Evolutionary conservation across 257 asterid species (phyloP), one percentile per base, ranked within the genome.

Genomic region (Lycium ferocissimum): DNA sequence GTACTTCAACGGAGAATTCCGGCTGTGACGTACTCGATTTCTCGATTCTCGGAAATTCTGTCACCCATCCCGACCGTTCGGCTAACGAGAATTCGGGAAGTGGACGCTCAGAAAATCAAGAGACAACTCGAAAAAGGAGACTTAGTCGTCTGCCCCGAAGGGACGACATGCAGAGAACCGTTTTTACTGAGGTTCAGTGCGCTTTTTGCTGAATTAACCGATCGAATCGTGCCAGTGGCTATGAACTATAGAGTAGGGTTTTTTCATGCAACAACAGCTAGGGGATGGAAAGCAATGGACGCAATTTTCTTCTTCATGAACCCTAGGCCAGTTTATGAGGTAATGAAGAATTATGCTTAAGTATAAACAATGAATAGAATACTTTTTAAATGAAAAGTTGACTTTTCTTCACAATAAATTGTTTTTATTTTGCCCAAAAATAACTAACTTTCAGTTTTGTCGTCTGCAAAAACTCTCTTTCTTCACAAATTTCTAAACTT

Each of bases 51-150:
- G 0, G 99, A 95, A 82, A 91, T 95, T 67, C 73, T 95, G 20
- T 94, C 98, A 2, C 99, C 98, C 2, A 95, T 95, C 85, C 99
- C 98, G 7, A 94, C 98, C 3, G 95, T 95, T 70, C 95, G 99
- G 0, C 79, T 95, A 10, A 95, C 98, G 0, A 84, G 98, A 67
- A 89, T 89, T 37, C 69, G 97, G 26, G 94, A 95, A 66, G 87
- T 94, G 3, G 99, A 95, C 13, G 94, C 96, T 0, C 88, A 78
- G 13, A 92, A 87, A 49, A 95, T 95, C 86, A 92, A 90, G 57
- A 72, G 83, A 0, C 92, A 92, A 49, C 94, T 95, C 5, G 92
- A 90, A 56, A 89, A 90, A 26, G 98, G 99, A 0, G 97, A 95
- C 57, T 72, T 95, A 0, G 97, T 87, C 0, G 95, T 94, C 7